Percentiles rank a stretch among this genome's conserved stretches.
Evolutionary conservation across 2,329 filamentous ascomycete genomes (phyloP).

Genomic region (Penicillium crustosum): DNA sequence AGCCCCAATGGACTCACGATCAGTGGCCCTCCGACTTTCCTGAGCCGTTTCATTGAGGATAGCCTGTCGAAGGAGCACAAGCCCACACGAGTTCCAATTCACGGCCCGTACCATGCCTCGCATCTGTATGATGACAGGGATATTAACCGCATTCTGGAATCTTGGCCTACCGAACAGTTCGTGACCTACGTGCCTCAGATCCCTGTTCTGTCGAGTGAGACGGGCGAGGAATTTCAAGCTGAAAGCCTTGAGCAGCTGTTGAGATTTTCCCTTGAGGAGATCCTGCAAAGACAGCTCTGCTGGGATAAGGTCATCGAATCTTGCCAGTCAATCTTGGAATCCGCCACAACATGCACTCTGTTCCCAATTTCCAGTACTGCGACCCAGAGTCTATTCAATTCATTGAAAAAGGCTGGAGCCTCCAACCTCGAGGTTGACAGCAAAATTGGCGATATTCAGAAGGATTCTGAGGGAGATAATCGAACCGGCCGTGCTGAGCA

Average conservation of each 20-base stretch:
- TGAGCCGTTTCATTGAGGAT: constrained; percentile 53
- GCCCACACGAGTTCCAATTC: constrained; percentile 55
- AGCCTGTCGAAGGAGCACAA: constrained; percentile 52
- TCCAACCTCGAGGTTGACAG: constrained; percentile 29
- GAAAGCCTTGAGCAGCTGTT: constrained; percentile 36
- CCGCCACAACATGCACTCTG: constrained; percentile 23
- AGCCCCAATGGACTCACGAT: constrained; percentile 60
- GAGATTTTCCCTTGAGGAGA: constrained; percentile 37
- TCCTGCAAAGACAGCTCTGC: constrained; percentile 40
- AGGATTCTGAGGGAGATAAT: constrained; percentile 23
- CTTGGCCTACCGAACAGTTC: constrained; percentile 33
- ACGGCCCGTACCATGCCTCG: constrained; percentile 59
- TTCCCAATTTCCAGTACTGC: constrained; percentile 35
- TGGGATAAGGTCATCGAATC: constrained; percentile 44
- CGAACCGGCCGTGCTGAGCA: constrained; percentile 34
- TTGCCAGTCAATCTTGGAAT: constrained; percentile 27
- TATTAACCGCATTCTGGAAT: constrained; percentile 51
- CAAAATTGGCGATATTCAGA: constrained; percentile 28
- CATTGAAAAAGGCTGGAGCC: constrained; percentile 33
- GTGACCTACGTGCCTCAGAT: constrained; percentile 31
- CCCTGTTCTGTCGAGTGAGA: constrained; percentile 41
- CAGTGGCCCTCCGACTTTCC: constrained; percentile 57
- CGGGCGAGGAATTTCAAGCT: constrained; percentile 32
- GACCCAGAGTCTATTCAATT: constrained; percentile 33
- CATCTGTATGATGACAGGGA: constrained; percentile 56